Evolutionary conservation across 179 eudicot genomes (phyloP), one percentile per base, ranked within the genome.

Genomic region (Silene vulgaris): DNA sequence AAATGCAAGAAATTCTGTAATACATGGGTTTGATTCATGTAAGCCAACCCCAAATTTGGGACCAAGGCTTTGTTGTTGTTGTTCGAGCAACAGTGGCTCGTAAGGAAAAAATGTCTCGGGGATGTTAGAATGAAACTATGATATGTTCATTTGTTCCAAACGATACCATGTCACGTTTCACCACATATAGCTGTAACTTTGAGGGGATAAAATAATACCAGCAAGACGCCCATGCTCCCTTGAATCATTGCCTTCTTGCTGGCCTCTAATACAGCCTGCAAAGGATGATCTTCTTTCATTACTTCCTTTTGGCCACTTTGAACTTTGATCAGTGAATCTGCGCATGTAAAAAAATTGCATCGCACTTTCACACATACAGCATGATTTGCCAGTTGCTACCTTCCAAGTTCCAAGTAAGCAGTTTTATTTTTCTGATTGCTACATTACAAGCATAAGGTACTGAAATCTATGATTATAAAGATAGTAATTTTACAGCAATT

Each of bases 191-290:
- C 12, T 32, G 23, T 61, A 48, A 11, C 66, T 72, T 63, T 62
- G 56, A 63, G 62, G 64, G 76, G 48, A n/a, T n/a, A 48, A 29
- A 30, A 29, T 32, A 72, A 82, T 88, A 93, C 99, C 99, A 86
- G 85, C 84, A 93, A 86, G 79, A 87, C 82, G 81, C 87, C 88
- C 92, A 88, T 87, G 84, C 96, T 87, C 81, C 97, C 98, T 81
- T 93, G 94, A 43, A 90, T 90, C 60, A 93, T 90, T 54, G 96
- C 83, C 81, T 84, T 91, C 80, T 88, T 96, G 86, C 98, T 89
- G 77, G 90, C 87, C 78, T 90, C 97, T 65, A 96, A 81, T 28
- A 80, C 87, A 81, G 81, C 79, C 86, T 84, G 89, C 85, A 93
- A 83, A 56, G 88, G 70, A 83, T 80, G 77, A 74, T 88, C 97